Conservation (phyloP, 1,284 basidiomycete genomes). For the Xanthoconium separans region DNA sequence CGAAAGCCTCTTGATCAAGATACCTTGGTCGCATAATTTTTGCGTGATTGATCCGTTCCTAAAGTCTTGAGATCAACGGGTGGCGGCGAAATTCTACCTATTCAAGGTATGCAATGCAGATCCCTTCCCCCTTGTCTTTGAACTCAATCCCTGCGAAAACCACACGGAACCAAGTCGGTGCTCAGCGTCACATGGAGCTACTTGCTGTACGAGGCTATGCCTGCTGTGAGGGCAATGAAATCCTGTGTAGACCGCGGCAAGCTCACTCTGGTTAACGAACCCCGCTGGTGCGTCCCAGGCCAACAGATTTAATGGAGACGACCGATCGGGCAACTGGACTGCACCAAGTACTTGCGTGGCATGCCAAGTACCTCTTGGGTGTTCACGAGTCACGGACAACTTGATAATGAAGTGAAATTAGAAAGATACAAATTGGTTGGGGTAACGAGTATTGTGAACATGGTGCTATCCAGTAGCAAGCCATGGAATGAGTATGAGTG, state of each 20-base stretch:
- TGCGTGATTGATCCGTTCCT: neutral
- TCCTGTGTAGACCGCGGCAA: constrained; percentile 14
- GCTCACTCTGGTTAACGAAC: neutral
- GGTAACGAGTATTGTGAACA: neutral
- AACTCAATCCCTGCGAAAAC: neutral
- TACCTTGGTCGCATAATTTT: neutral
- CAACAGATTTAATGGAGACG: too few species aligned
- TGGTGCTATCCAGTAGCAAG: neutral
- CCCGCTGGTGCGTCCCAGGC: neutral
- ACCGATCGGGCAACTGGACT: neutral
- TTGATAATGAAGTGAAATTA: neutral
- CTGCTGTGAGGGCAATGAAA: constrained; percentile 10
- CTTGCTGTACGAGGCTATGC: constrained; percentile 25
- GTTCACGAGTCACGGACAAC: neutral
- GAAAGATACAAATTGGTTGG: neutral
- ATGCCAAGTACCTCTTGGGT: neutral
- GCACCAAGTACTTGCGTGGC: neutral
- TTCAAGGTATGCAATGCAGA: constrained; percentile 5
- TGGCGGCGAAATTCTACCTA: neutral
- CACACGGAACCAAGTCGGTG: neutral
- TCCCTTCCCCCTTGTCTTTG: neutral
- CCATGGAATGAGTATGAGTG: neutral
- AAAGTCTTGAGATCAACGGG: neutral
- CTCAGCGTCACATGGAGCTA: neutral
- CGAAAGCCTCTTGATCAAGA: neutral